Conservation (phyloP, 208 protist genomes). For the Acanthamoeba divionensis region DNA sequence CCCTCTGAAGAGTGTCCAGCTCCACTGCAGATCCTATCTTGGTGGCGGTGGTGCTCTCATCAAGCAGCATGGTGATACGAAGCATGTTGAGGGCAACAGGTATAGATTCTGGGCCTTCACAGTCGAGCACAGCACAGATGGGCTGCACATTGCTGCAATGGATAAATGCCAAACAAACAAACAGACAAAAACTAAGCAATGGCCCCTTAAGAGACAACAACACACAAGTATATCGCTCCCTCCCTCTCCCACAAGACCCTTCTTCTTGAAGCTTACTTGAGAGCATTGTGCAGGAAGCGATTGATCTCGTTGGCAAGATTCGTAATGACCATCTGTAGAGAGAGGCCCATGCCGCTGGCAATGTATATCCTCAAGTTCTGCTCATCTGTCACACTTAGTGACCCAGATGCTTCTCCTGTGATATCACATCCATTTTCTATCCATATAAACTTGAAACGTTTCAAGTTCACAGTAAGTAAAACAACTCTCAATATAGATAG, state of each 20-base stretch:
- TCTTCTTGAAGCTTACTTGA: conserved; percentile 6
- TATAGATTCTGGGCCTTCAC: neutral
- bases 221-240: too few species aligned
- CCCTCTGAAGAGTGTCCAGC: too few species aligned
- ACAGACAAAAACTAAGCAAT: neutral
- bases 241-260: too few species aligned
- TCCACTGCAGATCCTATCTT: too few species aligned
- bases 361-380: neutral
- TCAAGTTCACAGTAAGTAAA: too few species aligned
- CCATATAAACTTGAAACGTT: neutral
- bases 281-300: neutral
- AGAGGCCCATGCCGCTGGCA: neutral
- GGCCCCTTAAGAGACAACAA: neutral
- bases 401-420: neutral
- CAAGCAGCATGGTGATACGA: neutral
- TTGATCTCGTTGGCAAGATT: conserved; percentile 45
- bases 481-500: too few species aligned
- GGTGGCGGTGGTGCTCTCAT: neutral
- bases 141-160: conserved; percentile 8
- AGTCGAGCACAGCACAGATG: neutral
- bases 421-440: neutral
- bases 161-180: neutral
- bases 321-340: conserved; percentile 15
- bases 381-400: neutral
- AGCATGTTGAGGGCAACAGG: conserved; percentile 8